phyloP scores from a whole-genome alignment of 2,329 filamentous ascomycete species.

The Pseudogymnoascus sp. region DNA sequence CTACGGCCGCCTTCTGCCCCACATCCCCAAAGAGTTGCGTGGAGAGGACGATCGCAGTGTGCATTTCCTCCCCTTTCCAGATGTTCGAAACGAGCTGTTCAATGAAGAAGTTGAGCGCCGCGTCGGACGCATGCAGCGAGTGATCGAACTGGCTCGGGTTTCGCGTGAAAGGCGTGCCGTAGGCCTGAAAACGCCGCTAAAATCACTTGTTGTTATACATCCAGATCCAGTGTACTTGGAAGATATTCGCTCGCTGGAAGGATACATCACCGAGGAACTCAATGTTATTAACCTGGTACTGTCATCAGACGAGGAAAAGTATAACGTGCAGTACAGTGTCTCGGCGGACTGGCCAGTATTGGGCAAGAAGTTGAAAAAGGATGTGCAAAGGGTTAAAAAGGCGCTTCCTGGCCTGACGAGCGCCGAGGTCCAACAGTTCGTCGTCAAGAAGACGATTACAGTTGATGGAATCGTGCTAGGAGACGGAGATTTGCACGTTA shows the following conservation, averaged over 20 bases:
- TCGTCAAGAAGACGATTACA: conserved; percentile 62
- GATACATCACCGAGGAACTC: conserved; percentile 86
- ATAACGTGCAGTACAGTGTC: conserved; percentile 86
- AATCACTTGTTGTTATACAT: conserved; percentile 83
- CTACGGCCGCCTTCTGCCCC: conserved; percentile 72
- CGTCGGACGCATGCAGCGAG: conserved; percentile 85
- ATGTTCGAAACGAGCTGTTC: conserved; percentile 81
- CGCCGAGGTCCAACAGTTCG: conserved; percentile 72
- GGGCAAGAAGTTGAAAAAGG: conserved; percentile 96
- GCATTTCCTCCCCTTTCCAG: conserved; percentile 86
- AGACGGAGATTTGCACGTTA: conserved; percentile 75
- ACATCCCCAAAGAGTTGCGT: conserved; percentile 65
- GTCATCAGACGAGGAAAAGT: conserved; percentile 78
- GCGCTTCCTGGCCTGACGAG: conserved; percentile 71
- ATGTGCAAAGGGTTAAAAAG: conserved; percentile 84
- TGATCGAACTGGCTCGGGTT: conserved; percentile 83
- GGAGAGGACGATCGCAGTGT: conserved; percentile 74
- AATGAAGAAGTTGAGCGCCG: conserved; percentile 78
- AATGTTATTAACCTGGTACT: conserved; percentile 82
- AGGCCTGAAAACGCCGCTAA: conserved; percentile 83
- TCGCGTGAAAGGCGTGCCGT: conserved; percentile 79
- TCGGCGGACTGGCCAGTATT: conserved; percentile 88
- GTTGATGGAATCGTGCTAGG: conserved; percentile 82
- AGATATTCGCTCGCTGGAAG: conserved; percentile 75
- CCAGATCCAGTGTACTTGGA: conserved; percentile 73